Evolutionary conservation across 2,329 filamentous ascomycete species (phyloP), one percentile per base, ranked within the genome.

Genomic region (Davidsoniella virescens): DNA sequence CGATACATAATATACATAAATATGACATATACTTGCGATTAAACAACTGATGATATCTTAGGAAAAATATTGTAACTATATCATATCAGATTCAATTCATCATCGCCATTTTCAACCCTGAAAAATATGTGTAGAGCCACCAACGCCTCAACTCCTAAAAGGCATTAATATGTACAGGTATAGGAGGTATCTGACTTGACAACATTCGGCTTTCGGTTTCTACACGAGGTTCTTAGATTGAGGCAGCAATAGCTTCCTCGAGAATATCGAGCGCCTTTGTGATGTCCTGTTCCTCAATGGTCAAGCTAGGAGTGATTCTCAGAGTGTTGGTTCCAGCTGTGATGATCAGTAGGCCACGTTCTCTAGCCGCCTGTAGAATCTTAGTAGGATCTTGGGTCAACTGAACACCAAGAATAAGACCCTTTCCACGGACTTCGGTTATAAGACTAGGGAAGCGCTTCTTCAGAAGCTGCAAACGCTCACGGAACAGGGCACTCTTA

Each of bases 301-400:
- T 79, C 60, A 98, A 67, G 54, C 86, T 84, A 29, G 92, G 92
- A 51, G 96, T 87, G 59, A 98, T 94, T 44, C 92, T 74, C 57
- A 98, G 67, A 7, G 88, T 95, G 62, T 96, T 94, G 26, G 80
- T 87, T 1, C 92, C 92, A 25, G 87, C 90, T 1, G 87, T 95
- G 60, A 98, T 95, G 53, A 98, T 72, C 53, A 98, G 65, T 59
- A 98, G 64, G 0, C 92, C 92, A 53, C 87, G 74, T 69, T 96
- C 87, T 54, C 92, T 73, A 16, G 88, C 87, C 9, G 87, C 88
- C 56, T 82, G 87, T 54, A 98, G 72, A 53, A 98, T 80, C 10
- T 72, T 74, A 16, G 74, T 73, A 26, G 78, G 85, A 61, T 92
- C 83, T 56, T 78, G 70, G 5, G 72, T 78, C 51, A 98, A 68